phyloP scores from a whole-genome alignment of 257 asterid species.

The Plantago elongata region DNA sequence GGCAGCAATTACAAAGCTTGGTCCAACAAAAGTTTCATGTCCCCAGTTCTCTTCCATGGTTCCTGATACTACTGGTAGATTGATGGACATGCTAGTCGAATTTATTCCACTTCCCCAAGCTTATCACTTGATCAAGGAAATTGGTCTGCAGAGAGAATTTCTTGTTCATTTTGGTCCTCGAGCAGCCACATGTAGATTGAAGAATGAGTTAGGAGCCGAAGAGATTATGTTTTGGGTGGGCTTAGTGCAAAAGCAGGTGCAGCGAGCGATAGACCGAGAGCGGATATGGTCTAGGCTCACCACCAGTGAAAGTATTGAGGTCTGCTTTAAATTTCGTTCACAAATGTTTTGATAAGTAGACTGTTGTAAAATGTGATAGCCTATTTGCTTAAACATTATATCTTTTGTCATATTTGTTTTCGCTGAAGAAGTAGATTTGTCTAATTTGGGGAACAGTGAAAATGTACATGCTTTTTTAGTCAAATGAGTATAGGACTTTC shows the following conservation, averaged over 20 bases:
- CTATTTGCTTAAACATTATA: constrained; percentile 13
- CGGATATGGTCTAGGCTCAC: constrained; percentile 98
- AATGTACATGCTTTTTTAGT: not conserved
- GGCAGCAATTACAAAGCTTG: constrained; percentile 86
- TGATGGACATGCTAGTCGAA: constrained; percentile 91
- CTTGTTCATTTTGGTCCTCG: constrained; percentile 95
- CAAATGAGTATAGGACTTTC: constrained; percentile 7
- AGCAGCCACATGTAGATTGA: constrained; percentile 62
- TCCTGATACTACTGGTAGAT: constrained; percentile 75
- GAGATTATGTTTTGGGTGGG: constrained; percentile 89
- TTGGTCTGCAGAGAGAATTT: constrained; percentile 82
- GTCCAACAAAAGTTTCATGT: constrained; percentile 85
- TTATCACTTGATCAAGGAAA: constrained; percentile 60
- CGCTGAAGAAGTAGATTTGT: constrained; percentile 4
- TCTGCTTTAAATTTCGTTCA: constrained; percentile 26
- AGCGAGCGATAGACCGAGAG: constrained; percentile 86
- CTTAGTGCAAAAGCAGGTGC: constrained; percentile 79
- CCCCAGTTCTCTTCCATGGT: constrained; percentile 65
- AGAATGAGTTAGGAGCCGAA: constrained; percentile 59
- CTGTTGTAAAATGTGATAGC: constrained; percentile 11
- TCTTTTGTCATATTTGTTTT: constrained; percentile 5
- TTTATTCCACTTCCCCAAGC: constrained; percentile 67
- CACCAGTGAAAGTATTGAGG: constrained; percentile 95
- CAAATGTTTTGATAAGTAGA: constrained; percentile 20
- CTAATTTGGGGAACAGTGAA: constrained; percentile 7